A percentile compares a stretch with the other conserved stretches of the same genome.
Conservation (phyloP, 2,329 filamentous ascomycete species). For the Colletotrichum godetiae region DNA sequence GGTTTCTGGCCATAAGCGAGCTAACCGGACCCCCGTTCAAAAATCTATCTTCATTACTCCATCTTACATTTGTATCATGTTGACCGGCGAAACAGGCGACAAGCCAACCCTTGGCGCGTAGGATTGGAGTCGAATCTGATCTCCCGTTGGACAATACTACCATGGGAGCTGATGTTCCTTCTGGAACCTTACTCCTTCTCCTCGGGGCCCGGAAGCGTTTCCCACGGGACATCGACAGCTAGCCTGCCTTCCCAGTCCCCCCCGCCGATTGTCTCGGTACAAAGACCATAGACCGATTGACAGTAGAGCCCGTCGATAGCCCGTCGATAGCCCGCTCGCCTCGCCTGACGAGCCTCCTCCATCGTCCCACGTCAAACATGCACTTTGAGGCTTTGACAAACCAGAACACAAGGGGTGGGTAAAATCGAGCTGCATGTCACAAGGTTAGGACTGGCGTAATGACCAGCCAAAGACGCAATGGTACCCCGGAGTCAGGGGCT, state of each 20-base stretch:
- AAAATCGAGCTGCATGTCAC: neutral
- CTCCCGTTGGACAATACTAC: neutral
- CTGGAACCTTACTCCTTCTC: neutral
- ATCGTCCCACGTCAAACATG: neutral
- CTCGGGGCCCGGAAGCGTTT: neutral
- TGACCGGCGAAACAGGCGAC: neutral
- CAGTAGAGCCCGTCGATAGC: neutral
- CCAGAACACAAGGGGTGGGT: neutral
- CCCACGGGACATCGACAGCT: neutral
- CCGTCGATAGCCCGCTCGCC: neutral
- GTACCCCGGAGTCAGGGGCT: neutral
- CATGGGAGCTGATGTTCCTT: neutral
- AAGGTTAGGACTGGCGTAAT: neutral
- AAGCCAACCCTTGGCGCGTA: neutral
- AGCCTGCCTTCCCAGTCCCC: neutral
- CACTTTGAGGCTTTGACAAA: neutral
- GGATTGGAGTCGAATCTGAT: neutral
- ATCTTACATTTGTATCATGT: neutral
- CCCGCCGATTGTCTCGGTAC: neutral
- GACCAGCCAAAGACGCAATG: neutral
- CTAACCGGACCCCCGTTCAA: neutral
- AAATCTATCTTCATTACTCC: neutral
- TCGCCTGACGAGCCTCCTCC: neutral
- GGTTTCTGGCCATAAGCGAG: neutral
- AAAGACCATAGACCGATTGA: neutral